Conservation (phyloP, 2,329 filamentous ascomycete species). For the Microsporum audouinii region DNA sequence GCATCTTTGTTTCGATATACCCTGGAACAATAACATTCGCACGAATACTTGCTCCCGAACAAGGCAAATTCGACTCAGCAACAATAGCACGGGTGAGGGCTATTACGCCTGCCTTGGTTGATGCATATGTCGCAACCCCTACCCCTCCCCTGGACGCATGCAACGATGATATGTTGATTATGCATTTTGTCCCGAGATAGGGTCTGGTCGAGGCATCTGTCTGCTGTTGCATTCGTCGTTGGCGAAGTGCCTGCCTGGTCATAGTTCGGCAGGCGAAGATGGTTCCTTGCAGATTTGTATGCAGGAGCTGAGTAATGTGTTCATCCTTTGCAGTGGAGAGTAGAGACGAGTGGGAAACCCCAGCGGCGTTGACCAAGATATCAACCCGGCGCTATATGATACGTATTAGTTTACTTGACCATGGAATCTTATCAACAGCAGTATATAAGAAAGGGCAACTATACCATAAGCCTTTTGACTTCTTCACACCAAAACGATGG, state of each 20-base stretch:
- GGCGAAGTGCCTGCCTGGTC: conserved; percentile 25
- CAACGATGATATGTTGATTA: conserved; percentile 72
- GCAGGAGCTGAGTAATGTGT: conserved; percentile 48
- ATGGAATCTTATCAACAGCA: not conserved
- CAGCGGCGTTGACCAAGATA: conserved; percentile 70
- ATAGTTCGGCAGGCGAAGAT: conserved; percentile 31
- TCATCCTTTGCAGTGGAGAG: conserved; percentile 45
- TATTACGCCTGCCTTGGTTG: conserved; percentile 68
- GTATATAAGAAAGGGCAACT: conserved; percentile 4
- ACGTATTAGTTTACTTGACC: not conserved
- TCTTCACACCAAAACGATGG: conserved; percentile 22
- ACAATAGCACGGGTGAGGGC: conserved; percentile 40
- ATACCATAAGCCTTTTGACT: conserved; percentile 31
- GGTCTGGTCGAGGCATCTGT: conserved; percentile 41
- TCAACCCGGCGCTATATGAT: conserved; percentile 30
- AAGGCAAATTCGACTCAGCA: conserved; percentile 40
- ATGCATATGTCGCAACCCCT: conserved; percentile 63
- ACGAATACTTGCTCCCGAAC: conserved; percentile 55
- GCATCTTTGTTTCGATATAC: conserved; percentile 75
- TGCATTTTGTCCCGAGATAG: conserved; percentile 48
- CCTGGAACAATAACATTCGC: conserved; percentile 74
- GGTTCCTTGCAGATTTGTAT: conserved; percentile 53
- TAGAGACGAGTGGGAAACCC: conserved; percentile 54
- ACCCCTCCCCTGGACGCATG: conserved; percentile 55
- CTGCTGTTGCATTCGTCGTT: conserved; percentile 20